phyloP scores from a whole-genome alignment of 2,329 filamentous ascomycete species.

The Cladosporium sp. region DNA sequence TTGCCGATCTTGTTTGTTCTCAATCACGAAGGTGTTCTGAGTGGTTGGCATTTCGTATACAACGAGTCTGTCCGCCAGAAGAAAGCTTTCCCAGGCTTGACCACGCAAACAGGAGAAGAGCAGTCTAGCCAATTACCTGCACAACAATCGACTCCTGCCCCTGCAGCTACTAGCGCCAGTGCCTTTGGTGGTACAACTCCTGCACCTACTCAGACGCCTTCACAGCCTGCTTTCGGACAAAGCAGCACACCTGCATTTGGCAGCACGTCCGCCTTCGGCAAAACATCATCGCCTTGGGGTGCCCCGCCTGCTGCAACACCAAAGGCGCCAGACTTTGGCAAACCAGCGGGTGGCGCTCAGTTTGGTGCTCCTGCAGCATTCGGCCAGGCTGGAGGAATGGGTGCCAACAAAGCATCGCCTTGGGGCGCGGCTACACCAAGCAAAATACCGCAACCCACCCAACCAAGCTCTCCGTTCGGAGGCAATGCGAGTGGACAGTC shows the following conservation, averaged over 20 bases:
- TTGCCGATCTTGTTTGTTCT: constrained; percentile 79
- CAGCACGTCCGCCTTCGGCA: constrained; percentile 22
- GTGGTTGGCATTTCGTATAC: constrained; percentile 89
- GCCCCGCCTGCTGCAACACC: constrained; percentile 14
- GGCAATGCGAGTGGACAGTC: constrained; percentile 17
- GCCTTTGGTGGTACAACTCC: constrained; percentile 30
- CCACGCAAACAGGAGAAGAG: constrained; percentile 37
- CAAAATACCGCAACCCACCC: not conserved
- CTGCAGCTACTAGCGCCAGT: constrained; percentile 16
- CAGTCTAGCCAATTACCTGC: not conserved
- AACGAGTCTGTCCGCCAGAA: constrained; percentile 75
- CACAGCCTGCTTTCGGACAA: constrained; percentile 25
- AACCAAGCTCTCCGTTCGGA: constrained; percentile 13
- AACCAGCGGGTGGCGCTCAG: constrained; percentile 17
- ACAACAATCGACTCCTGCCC: constrained; percentile 2
- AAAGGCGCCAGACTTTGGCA: constrained; percentile 16
- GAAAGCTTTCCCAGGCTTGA: constrained; percentile 68
- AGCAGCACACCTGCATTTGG: constrained; percentile 23
- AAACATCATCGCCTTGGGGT: constrained; percentile 27
- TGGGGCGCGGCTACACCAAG: constrained; percentile 19
- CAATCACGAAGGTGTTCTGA: constrained; percentile 82
- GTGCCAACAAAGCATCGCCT: constrained; percentile 21
- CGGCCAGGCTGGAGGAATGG: constrained; percentile 21
- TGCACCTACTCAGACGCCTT: constrained; percentile 3
- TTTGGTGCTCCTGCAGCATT: constrained; percentile 17